Percentiles rank a stretch among this genome's conserved stretches.
These are phyloP conservation scores for Globisporangium yorkense DNA, from an alignment of 352 stramenopile genomes.

Conservation along the genomic window DNA sequence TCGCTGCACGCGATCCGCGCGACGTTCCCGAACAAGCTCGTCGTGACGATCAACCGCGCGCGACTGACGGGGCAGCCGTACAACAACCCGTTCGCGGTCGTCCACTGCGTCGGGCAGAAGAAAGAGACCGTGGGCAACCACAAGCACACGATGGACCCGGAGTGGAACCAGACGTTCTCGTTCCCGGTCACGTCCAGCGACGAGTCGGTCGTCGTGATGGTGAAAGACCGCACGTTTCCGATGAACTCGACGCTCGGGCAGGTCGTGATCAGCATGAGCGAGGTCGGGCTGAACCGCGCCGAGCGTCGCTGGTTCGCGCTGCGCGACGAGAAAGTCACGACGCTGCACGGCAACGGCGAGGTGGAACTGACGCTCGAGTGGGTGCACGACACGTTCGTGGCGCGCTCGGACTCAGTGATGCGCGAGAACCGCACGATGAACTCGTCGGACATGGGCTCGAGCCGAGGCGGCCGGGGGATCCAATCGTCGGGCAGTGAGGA, in stretches of 20 bases:
- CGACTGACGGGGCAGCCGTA: constrained; percentile 79
- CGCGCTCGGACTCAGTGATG: constrained; percentile 81
- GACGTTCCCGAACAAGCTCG: constrained; percentile 87
- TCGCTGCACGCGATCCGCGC: constrained; percentile 71
- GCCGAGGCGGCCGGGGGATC: constrained; percentile 12
- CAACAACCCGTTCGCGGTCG: constrained; percentile 81
- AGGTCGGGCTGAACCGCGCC: constrained; percentile 73
- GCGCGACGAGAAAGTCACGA: constrained; percentile 59
- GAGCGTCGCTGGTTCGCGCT: constrained; percentile 79
- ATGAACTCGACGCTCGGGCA: constrained; percentile 72
- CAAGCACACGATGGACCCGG: constrained; percentile 86
- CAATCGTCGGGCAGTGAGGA: constrained; percentile 31
- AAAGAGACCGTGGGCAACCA: constrained; percentile 85
- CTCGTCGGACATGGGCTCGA: constrained; percentile 7
- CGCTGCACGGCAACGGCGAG: constrained; percentile 67
- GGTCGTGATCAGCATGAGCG: constrained; percentile 68
- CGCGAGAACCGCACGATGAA: constrained; percentile 47
- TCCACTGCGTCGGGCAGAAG: constrained; percentile 79
- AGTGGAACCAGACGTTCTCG: constrained; percentile 89
- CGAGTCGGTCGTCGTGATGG: constrained; percentile 52
- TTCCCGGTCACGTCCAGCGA: constrained; percentile 79
- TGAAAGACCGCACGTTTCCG: constrained; percentile 75
- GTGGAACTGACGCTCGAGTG: constrained; percentile 88
- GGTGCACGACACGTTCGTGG: constrained; percentile 88
- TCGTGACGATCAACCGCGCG: constrained; percentile 84